These are phyloP conservation scores for Lachnellula hyalina DNA, from an alignment of 2,329 filamentous ascomycete species.

Conservation along the genomic window DNA sequence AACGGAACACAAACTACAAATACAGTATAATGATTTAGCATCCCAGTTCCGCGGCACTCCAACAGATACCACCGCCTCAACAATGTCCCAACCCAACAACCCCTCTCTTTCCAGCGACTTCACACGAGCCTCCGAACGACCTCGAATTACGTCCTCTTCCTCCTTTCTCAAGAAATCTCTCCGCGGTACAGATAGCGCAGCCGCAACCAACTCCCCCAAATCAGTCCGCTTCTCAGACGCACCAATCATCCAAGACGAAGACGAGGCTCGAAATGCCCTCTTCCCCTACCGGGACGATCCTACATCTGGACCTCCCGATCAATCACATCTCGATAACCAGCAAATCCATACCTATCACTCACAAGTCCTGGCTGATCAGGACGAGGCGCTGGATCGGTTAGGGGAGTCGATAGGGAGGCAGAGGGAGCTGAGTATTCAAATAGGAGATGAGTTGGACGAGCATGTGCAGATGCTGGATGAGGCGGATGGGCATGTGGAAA, in stretches of 20 bases:
- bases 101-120: slow-evolving; percentile 58
- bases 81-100: slow-evolving; percentile 59
- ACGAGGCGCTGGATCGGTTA: slow-evolving; percentile 83
- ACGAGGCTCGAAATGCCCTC: slow-evolving; percentile 52
- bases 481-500: slow-evolving; percentile 74
- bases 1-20: slow-evolving; percentile 62
- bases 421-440: slow-evolving; percentile 88
- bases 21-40: slow-evolving; percentile 71
- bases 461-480: slow-evolving; percentile 89
- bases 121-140: slow-evolving; percentile 46
- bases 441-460: slow-evolving; percentile 89
- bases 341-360: slow-evolving; percentile 84
- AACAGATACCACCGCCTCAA: slow-evolving; percentile 42
- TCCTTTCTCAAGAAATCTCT: slow-evolving; percentile 35
- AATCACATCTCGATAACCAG: slow-evolving; percentile 61
- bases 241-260: slow-evolving; percentile 35
- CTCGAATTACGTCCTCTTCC: slow-evolving; percentile 38
- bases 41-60: slow-evolving; percentile 72
- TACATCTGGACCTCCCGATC: slow-evolving; percentile 26
- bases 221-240: slow-evolving; percentile 83
- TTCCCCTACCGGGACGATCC: slow-evolving; percentile 72
- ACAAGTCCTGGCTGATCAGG: slow-evolving; percentile 79
- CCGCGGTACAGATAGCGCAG: slow-evolving; percentile 24
- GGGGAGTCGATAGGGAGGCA: slow-evolving; percentile 85
- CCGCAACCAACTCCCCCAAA: slow-evolving; percentile 45